Percentiles rank a stretch among this genome's conserved stretches.
Evolutionary conservation across 2,329 filamentous ascomycete species (phyloP).

Genomic region (Alternaria ethzedia): DNA sequence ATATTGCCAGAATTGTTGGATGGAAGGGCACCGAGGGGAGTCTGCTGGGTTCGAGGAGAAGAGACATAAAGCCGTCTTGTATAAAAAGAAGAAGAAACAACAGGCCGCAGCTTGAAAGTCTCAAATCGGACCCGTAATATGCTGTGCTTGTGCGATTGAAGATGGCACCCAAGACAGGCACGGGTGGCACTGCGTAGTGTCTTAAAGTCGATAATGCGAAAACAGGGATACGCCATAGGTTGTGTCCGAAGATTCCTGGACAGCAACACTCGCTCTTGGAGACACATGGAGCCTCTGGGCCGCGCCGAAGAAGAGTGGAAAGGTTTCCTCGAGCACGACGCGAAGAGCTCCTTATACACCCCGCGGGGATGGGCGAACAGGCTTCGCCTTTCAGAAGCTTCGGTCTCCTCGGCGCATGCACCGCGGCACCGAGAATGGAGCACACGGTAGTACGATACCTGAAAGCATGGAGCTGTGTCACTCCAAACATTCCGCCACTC

Average conservation of each 20-base stretch:
- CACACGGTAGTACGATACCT: neutral
- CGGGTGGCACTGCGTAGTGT: neutral
- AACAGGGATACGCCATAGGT: neutral
- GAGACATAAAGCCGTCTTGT: slow-evolving; percentile 71
- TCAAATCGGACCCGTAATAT: neutral
- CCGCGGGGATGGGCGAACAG: neutral
- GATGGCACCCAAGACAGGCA: neutral
- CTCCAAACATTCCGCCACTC: neutral
- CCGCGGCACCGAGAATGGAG: accelerated
- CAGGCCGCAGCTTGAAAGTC: slow-evolving; percentile 16
- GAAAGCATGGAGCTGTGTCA: neutral
- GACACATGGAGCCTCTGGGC: neutral
- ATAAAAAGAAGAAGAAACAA: slow-evolving; percentile 41
- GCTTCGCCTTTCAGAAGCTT: neutral
- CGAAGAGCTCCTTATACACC: neutral
- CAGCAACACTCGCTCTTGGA: neutral
- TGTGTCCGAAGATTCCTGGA: neutral
- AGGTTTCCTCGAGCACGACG: neutral
- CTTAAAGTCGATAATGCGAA: neutral
- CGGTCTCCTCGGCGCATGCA: neutral
- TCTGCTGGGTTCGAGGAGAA: slow-evolving; percentile 73
- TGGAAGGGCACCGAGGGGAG: slow-evolving; percentile 76
- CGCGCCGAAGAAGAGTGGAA: neutral
- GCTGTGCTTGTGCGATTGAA: neutral
- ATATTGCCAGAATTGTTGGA: slow-evolving; percentile 82